Base-by-base conservation (phyloP, 805 yeast genomes). In the Lachancea dasiensis region DNA sequence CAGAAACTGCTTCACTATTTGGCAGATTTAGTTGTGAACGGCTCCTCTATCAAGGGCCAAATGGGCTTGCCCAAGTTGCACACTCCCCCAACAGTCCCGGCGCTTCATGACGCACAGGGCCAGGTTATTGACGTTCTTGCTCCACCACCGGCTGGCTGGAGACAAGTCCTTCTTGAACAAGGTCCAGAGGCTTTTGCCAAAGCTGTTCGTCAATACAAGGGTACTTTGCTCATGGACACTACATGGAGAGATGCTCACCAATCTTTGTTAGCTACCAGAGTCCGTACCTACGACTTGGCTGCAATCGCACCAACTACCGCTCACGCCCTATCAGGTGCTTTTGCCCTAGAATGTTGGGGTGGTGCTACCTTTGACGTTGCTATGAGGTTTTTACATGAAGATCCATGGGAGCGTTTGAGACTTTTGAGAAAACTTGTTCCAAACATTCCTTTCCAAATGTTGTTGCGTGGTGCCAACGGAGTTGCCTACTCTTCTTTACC, bases 241-340 rank as follows among this genome's bases (percentile, higher is more conserved):
- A 92, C 99, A 7, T 92, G 99, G 99, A 86, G 99, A 79, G 99
- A 92, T 66, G 98, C 98, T 25, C 98, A 92, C 68, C 99, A 92
- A 72, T 89, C 97, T 17, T 69, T 92, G 52, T 73, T 92, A 57
- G 99, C 99, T 7, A 92, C 99, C 28, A 83, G 98, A 67, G 94
- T 92, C 26, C 80, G 99, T 68, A 92, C 98, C 17, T 75, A 84
- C 51, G 99, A 92, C 65, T 69, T 92, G 56, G 69, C 81, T 36
- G 83, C 87, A 51, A 86, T 92, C 68, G 99, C 98, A 16, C 89
- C 87, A 43, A 77, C 94, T 40, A 92, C 99, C 22, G 85, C 96
- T 3, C 81, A 83, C 57, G 97, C 95, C 15, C 68, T 87, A 52
- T 65, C 81, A 48, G 89, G 90, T 47, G 95, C 95, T 3, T 92